Percentiles rank a stretch among this genome's conserved stretches.
Evolutionary conservation across 306 rosid genomes (phyloP).

Genomic region (cucumber (Cucumis sativus)): Cucumber_9930_V3 NC_026655.2:3463501-3464000

Average conservation of each 20-base stretch:
- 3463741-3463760: conserved; percentile 17
- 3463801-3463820: conserved; percentile 45
- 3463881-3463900: conserved; percentile 15
- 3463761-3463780: conserved; percentile 28
- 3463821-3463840: conserved; percentile 25
- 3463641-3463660: conserved; percentile 34
- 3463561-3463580: not conserved
- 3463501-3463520: not conserved
- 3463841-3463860: conserved; percentile 19
- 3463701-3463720: conserved; percentile 23
- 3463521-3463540: not conserved
- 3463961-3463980: not conserved
- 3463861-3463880: conserved; percentile 13
- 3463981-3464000: not conserved
- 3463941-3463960: conserved; percentile 20
- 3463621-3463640: conserved; percentile 40
- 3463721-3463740: conserved; percentile 7
- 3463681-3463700: conserved; percentile 74
- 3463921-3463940: conserved; percentile 32
- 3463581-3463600: conserved; percentile 23
- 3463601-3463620: conserved; percentile 71
- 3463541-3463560: not conserved
- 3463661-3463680: conserved; percentile 66
- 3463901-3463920: conserved; percentile 20
- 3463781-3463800: conserved; percentile 26